Base-by-base conservation (phyloP, 75 land plant species). In the Gnetum montanum region DNA sequence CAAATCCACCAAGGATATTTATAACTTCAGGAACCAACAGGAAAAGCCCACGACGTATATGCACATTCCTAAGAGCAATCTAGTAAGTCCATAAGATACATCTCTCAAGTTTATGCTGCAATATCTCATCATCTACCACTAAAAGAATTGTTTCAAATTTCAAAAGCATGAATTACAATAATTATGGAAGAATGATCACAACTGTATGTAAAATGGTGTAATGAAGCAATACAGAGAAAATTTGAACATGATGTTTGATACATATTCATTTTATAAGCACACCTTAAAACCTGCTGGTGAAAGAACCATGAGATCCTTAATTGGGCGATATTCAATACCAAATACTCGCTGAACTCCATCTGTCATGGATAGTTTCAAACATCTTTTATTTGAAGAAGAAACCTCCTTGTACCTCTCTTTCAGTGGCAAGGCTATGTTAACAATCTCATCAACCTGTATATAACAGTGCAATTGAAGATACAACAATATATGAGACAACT, bases 281-380 rank as follows among this genome's bases (percentile, higher is more conserved):
- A 86, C 97, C 95, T 92, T 92, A 26, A 88, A 36, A 15, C 97
- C 97, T 58, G 95, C 81, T 37, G 95, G 86, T 59, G 78, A 71
- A 22, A 83, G 65, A 53, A 73, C 73, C 36, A 72, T 68, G 54
- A 92, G 78, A 38, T 66, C 79, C 52, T 58, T 70, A 22, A 92
- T 82, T n/a, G 95, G 90, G 36, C 90, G 70, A 69, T 92, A 92
- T 66, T 92, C 97, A 44, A 92, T 84, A 28, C 97, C 97, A 60
- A 76, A 81, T 22, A 88, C 79, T 20, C 84, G 90, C 43, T 88
- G 94, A 46, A 72, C 73, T 47, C 97, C 97, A 72, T 92, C 97
- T 13, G 90, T 92, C 79, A 92, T 76, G 11, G 83, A 82, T 65
- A 92, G 63, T 58, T 92, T 92, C 37, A 92, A 68, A 54, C 95